Evolutionary conservation across 495 filamentous ascomycete species (phyloP).

Genomic region (Daldinia decipiens): DNA sequence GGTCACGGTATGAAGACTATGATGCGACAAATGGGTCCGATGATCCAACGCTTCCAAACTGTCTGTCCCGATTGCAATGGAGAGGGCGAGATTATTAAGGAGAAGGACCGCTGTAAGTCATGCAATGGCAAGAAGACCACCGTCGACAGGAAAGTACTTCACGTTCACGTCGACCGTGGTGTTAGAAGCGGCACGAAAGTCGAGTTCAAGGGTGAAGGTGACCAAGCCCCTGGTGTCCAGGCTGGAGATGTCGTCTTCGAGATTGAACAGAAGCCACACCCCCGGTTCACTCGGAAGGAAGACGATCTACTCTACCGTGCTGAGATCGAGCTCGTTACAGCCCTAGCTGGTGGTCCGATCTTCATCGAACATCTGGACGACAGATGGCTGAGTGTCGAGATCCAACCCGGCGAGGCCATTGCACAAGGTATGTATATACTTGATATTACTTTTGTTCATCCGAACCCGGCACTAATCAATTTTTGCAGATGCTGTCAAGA

Average conservation of each 20-base stretch:
- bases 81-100: slow-evolving; percentile 94
- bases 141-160: slow-evolving; percentile 96
- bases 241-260: slow-evolving; percentile 97
- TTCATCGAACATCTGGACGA: slow-evolving; percentile 97
- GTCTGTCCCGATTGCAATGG: slow-evolving; percentile 98
- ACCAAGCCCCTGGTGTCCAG: slow-evolving; percentile 92
- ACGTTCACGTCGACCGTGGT: slow-evolving; percentile 96
- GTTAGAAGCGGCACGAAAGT: slow-evolving; percentile 94
- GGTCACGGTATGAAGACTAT: slow-evolving; percentile 98
- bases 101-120: slow-evolving; percentile 94
- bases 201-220: slow-evolving; percentile 94
- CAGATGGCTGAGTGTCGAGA: slow-evolving; percentile 91
- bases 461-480: slow-evolving; percentile 22
- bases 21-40: slow-evolving; percentile 99
- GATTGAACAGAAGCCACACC: slow-evolving; percentile 97
- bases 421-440: slow-evolving; percentile 76
- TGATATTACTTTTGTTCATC: slow-evolving; percentile 12
- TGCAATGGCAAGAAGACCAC: slow-evolving; percentile 97
- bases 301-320: slow-evolving; percentile 96
- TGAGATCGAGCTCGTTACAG: slow-evolving; percentile 95
- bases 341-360: slow-evolving; percentile 87
- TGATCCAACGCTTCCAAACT: slow-evolving; percentile 99
- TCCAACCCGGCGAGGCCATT: slow-evolving; percentile 93
- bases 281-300: slow-evolving; percentile 93
- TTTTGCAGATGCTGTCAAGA: slow-evolving; percentile 81